Base-by-base conservation (phyloP, 306 rosid species). In the Mucuna pruriens region DNA sequence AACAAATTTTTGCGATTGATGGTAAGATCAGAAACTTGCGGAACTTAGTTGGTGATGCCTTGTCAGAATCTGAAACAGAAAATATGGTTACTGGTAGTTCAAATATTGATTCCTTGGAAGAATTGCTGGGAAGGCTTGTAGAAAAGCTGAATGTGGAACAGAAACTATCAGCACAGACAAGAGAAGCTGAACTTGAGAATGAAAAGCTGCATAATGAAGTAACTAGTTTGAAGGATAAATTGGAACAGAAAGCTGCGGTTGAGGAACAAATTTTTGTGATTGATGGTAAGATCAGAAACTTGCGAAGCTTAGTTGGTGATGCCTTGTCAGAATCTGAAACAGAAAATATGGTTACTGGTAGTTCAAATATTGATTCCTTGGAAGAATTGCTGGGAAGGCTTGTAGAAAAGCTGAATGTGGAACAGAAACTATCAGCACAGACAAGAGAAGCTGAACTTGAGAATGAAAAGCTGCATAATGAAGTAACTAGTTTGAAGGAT, bases 371-470 rank as follows among this genome's bases (percentile, higher is more conserved):
- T 75, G 94, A 90, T 86, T 87, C 79, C 85, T 86, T 93, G 65
- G 97, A 90, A 84, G 88, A 76, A 73, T 76, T 82, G 82, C 80
- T 95, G 84, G 82, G 77, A 84, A 91, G 86, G 84, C 98, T 95
- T 70, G 11, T 66, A 69, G 90, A 88, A 73, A 90, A 82, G n/a
- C n/a, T n/a, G n/a, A n/a, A n/a, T n/a, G n/a, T n/a, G n/a, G n/a
- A n/a, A n/a, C n/a, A n/a, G n/a, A n/a, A n/a, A n/a, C n/a, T n/a
- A n/a, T n/a, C n/a, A n/a, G n/a, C n/a, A n/a, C n/a, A n/a, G n/a
- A n/a, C n/a, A n/a, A n/a, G n/a, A n/a, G n/a, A n/a, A n/a, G n/a
- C n/a, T n/a, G n/a, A n/a, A n/a, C n/a, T n/a, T n/a, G n/a, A n/a
- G n/a, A n/a, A n/a, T n/a, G n/a, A n/a, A n/a, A n/a, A n/a, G n/a